These are phyloP conservation scores for Yamadazyma oceani DNA, from an alignment of 1,139 yeast genomes.

Conservation along the genomic window DNA sequence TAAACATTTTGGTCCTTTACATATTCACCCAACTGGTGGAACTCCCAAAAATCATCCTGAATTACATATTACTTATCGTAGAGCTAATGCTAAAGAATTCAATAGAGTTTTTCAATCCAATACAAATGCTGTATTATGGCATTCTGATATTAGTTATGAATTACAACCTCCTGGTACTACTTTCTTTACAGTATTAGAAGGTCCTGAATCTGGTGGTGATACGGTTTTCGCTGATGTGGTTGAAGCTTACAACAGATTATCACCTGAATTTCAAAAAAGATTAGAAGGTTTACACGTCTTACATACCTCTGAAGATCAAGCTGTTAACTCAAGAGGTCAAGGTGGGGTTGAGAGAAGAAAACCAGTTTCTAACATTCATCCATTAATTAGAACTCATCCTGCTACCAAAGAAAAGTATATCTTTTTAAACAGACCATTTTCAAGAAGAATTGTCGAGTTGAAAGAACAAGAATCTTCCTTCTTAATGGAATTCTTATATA, in stretches of 20 bases:
- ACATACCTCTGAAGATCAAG: constrained; percentile 73
- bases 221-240: constrained; percentile 62
- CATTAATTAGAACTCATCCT: constrained; percentile 68
- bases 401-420: constrained; percentile 62
- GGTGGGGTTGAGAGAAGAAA: constrained; percentile 67
- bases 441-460: constrained; percentile 61
- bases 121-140: constrained; percentile 50
- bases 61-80: constrained; percentile 59
- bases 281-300: constrained; percentile 56
- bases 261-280: constrained; percentile 57
- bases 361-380: constrained; percentile 61
- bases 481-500: constrained; percentile 52
- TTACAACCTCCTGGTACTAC: constrained; percentile 67
- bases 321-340: constrained; percentile 47
- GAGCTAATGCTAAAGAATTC: constrained; percentile 39
- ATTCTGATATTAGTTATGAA: constrained; percentile 68
- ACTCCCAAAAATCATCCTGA: constrained; percentile 58
- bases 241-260: constrained; percentile 63
- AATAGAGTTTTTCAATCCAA: constrained; percentile 33
- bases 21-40: constrained; percentile 71
- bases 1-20: constrained; percentile 64
- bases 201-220: constrained; percentile 69
- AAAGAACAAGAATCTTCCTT: constrained; percentile 64
- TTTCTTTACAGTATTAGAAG: constrained; percentile 55
- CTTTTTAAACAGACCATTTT: constrained; percentile 60